A percentile compares a stretch with the other conserved stretches of the same genome.
phyloP scores from a whole-genome alignment of 2,329 filamentous ascomycete genomes.

The Verruconis gallopava region DNA sequence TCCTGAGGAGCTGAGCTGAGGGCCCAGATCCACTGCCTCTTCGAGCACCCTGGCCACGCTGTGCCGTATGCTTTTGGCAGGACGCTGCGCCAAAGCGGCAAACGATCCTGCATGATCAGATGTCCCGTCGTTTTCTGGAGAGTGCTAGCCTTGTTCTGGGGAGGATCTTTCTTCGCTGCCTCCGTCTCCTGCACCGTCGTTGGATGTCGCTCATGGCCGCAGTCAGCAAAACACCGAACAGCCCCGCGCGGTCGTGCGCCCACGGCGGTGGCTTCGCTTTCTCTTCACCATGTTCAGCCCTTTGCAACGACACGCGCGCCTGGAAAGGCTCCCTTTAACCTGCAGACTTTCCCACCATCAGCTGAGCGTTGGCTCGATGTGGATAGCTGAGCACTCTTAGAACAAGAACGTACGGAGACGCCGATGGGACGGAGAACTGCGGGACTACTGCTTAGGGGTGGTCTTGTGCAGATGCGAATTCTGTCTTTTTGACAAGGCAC shows the following conservation, averaged over 20 bases:
- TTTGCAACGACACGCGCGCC: too few relatives aligned
- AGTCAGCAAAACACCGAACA: too few relatives aligned
- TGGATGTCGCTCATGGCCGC: background rate
- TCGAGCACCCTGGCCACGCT: background rate
- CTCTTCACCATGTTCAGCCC: too few relatives aligned
- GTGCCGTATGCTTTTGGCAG: background rate
- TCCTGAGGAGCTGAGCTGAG: background rate
- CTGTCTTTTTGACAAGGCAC: background rate
- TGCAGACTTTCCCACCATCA: background rate
- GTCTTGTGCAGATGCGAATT: too few relatives aligned
- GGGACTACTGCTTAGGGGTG: too few relatives aligned
- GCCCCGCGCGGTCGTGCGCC: too few relatives aligned
- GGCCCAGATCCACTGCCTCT: background rate
- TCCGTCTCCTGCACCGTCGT: background rate
- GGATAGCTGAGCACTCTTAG: background rate
- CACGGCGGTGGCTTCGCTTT: too few relatives aligned
- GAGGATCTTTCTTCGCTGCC: background rate
- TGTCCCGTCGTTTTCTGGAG: too few relatives aligned
- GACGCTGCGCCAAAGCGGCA: background rate
- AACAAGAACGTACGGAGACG: background rate
- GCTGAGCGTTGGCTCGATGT: background rate
- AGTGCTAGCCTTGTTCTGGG: background rate
- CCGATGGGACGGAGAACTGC: background rate
- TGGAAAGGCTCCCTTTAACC: background rate
- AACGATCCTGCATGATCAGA: slow-evolving; percentile 1